A percentile compares a stretch with the other conserved stretches of the same genome.
phyloP scores from a whole-genome alignment of 176 grass and related monocot genomes.

The Calamus simplicifolius region DNA sequence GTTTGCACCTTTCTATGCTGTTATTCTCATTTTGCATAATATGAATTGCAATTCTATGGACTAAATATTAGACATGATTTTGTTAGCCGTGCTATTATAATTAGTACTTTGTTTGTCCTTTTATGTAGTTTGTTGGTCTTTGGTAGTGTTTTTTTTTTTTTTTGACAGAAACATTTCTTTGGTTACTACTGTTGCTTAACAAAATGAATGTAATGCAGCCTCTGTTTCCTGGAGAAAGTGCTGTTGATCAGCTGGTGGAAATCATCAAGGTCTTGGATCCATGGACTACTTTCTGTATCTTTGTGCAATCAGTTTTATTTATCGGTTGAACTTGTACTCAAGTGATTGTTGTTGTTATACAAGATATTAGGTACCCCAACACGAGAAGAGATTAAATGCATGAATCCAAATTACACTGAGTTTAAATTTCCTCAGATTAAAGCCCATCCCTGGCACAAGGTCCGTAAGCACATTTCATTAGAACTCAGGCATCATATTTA shows the following conservation, averaged over 20 bases:
- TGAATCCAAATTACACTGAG: constrained; percentile 89
- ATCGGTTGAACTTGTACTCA: background rate
- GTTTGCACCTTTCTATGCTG: too few relatives aligned
- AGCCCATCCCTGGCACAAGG: constrained; percentile 98
- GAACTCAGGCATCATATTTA: background rate
- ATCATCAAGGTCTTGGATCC: constrained; percentile 74
- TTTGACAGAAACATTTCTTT: constrained; percentile 10
- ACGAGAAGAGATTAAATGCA: constrained; percentile 95
- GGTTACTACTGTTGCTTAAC: background rate
- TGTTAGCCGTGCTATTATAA: too few relatives aligned
- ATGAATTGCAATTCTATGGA: too few relatives aligned
- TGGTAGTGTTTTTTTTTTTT: constrained; percentile 4
- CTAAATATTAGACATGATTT: too few relatives aligned
- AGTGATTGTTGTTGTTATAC: constrained; percentile 8
- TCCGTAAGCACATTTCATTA: background rate
- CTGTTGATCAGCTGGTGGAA: constrained; percentile 92
- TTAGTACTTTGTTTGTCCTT: too few relatives aligned
- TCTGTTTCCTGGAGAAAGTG: constrained; percentile 89
- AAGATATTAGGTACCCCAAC: constrained; percentile 95
- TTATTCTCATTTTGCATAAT: too few relatives aligned
- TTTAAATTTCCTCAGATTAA: constrained; percentile 96
- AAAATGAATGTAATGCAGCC: constrained; percentile 34
- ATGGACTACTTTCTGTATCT: too few relatives aligned
- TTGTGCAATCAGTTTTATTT: background rate
- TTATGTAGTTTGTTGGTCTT: too few relatives aligned